A percentile compares a stretch with the other conserved stretches of the same genome.
Evolutionary conservation across 495 filamentous ascomycete genomes (phyloP).

Genomic region (Chaetomium fimeti): DNA sequence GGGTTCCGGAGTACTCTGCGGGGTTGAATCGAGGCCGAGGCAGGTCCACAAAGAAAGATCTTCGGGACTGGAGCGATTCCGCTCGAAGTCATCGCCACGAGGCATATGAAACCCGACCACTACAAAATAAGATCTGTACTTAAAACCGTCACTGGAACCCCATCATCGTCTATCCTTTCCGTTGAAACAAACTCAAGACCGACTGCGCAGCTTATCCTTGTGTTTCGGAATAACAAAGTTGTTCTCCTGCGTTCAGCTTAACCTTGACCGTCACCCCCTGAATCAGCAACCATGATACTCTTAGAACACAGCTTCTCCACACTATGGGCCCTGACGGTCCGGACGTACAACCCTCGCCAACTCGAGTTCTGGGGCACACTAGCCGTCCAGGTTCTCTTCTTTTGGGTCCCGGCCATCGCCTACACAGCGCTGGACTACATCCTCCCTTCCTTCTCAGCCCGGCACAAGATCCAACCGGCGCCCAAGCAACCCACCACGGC

Average conservation of each 20-base stretch:
- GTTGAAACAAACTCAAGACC: no score
- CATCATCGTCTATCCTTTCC: no score
- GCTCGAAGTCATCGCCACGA: no score
- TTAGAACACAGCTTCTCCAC: conserved; percentile 6
- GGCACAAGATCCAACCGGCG: conserved; percentile 57
- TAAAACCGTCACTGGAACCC: no score
- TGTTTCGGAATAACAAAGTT: no score
- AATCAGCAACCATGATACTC: conserved; percentile 4
- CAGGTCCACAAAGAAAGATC: neutral
- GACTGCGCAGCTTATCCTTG: no score
- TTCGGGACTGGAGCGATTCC: neutral
- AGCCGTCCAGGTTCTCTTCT: conserved; percentile 47
- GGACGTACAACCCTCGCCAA: conserved; percentile 21
- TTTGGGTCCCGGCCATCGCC: conserved; percentile 51
- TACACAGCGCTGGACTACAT: conserved; percentile 46
- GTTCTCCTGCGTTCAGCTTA: neutral
- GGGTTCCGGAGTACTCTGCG: neutral
- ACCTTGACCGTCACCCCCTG: neutral
- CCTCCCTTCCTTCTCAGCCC: conserved; percentile 48
- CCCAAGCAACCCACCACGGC: conserved; percentile 49
- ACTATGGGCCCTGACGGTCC: conserved; percentile 27
- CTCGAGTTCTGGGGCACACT: conserved; percentile 49
- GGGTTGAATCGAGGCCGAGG: neutral
- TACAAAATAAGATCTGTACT: no score
- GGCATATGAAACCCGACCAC: no score